Conservation (phyloP, 768 basidiomycete species). For the Lactarius pseudohatsudake region DNA sequence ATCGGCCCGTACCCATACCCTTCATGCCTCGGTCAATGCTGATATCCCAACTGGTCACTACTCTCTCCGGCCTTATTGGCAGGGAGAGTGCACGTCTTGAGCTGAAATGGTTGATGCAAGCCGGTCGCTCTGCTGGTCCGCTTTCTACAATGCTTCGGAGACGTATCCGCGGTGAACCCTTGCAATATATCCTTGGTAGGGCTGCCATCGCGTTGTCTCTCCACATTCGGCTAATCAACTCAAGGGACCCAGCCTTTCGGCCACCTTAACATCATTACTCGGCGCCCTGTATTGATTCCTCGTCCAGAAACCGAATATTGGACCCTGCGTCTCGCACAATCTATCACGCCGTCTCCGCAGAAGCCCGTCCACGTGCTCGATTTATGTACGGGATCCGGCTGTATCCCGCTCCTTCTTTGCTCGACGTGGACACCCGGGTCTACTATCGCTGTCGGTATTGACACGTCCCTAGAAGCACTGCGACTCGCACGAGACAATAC, state of each 20-base stretch:
- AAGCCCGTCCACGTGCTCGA: conserved; percentile 57
- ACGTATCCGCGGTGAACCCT: conserved; percentile 67
- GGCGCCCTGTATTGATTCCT: conserved; percentile 87
- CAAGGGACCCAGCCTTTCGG: conserved; percentile 90
- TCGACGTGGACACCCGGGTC: conserved; percentile 58
- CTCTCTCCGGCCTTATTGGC: conserved; percentile 40
- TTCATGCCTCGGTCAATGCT: conserved; percentile 11
- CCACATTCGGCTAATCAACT: neutral
- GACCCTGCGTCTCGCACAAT: conserved; percentile 59
- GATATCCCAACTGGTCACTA: conserved; percentile 28
- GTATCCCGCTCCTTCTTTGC: conserved; percentile 85
- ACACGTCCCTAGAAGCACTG: conserved; percentile 63
- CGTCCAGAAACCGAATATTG: conserved; percentile 93
- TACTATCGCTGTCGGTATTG: conserved; percentile 60
- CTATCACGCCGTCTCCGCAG: conserved; percentile 41
- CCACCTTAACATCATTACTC: conserved; percentile 66
- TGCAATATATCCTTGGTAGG: conserved; percentile 89
- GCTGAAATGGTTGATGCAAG: conserved; percentile 50
- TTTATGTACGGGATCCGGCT: conserved; percentile 91
- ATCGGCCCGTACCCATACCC: conserved; percentile 2
- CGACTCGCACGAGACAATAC: conserved; percentile 48
- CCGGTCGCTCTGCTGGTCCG: conserved; percentile 22
- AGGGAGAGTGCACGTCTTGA: conserved; percentile 41
- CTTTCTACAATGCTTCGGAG: conserved; percentile 54
- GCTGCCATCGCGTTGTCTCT: conserved; percentile 44